phyloP scores from a whole-genome alignment of 73 alveolate species.

The Halteria grandinella region DNA sequence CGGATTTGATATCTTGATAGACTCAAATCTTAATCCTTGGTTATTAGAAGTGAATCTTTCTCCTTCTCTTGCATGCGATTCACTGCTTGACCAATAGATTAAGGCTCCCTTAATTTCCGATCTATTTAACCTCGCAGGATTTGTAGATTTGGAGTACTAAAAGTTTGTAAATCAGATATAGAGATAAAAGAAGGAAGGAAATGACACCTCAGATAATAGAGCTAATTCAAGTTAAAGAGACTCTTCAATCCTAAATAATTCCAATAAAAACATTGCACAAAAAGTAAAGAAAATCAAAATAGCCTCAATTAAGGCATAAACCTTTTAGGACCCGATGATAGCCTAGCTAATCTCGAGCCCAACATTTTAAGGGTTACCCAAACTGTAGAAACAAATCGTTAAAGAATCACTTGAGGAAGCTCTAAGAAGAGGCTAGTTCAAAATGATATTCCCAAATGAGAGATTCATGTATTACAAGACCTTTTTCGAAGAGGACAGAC shows the following conservation, averaged over 20 bases:
- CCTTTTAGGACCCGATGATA: neutral
- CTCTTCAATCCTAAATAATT: neutral
- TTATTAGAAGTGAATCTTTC: slow-evolving; percentile 83
- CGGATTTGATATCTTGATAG: slow-evolving; percentile 85
- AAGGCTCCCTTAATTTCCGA: slow-evolving; percentile 75
- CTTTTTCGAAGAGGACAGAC: slow-evolving; percentile 50
- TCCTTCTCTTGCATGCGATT: slow-evolving; percentile 78
- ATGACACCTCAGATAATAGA: no score
- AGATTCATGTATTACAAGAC: slow-evolving; percentile 5
- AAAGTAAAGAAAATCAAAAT: neutral
- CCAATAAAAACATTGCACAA: neutral
- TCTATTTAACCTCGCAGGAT: slow-evolving; percentile 74
- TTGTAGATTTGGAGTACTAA: neutral
- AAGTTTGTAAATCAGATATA: neutral
- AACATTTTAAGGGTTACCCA: neutral
- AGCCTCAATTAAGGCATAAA: neutral
- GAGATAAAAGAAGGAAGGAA: neutral
- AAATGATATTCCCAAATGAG: slow-evolving; percentile 30
- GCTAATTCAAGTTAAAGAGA: no score
- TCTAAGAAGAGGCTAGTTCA: slow-evolving; percentile 32
- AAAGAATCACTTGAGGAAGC: slow-evolving; percentile 30
- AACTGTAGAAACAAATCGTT: slow-evolving; percentile 7
- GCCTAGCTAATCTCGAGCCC: neutral
- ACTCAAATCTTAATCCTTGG: slow-evolving; percentile 79
- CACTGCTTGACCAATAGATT: slow-evolving; percentile 72